phyloP scores from a whole-genome alignment of 768 basidiomycete species.

The Asterophora parasitica region DNA sequence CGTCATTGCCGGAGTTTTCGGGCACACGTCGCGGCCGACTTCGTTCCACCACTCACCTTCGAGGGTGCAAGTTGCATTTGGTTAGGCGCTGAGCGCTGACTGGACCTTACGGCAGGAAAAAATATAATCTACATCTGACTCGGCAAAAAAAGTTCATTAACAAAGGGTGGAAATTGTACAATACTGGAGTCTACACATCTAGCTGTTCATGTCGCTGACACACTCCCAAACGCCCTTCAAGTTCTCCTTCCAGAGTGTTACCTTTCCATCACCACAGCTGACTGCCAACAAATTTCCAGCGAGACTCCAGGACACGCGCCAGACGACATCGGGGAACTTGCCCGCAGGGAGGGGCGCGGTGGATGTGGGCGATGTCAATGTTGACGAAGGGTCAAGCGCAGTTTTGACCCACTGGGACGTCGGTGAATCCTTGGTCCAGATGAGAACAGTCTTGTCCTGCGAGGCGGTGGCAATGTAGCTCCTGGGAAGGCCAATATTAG shows the following conservation, averaged over 20 bases:
- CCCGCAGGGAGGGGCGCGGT: slow-evolving; percentile 49
- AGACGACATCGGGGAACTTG: slow-evolving; percentile 95
- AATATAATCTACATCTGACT: too few relatives aligned
- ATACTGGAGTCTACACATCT: slow-evolving; percentile 14
- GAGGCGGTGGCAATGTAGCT: slow-evolving; percentile 96
- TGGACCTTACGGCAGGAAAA: too few relatives aligned
- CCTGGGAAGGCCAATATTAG: slow-evolving; percentile 91
- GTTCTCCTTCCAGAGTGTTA: slow-evolving; percentile 98
- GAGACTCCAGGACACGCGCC: slow-evolving; percentile 98
- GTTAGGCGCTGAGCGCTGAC: too few relatives aligned
- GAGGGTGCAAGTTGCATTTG: too few relatives aligned
- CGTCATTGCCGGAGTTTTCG: slow-evolving; percentile 2
- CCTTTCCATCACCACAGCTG: slow-evolving; percentile 96
- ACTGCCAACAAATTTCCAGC: slow-evolving; percentile 96
- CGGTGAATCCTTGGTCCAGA: slow-evolving; percentile 86
- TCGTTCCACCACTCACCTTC: too few relatives aligned
- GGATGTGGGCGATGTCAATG: slow-evolving; percentile 40
- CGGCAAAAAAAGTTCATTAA: neutral
- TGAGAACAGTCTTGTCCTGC: slow-evolving; percentile 86
- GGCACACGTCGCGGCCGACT: too few relatives aligned
- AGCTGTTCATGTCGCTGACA: slow-evolving; percentile 92
- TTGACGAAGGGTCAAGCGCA: slow-evolving; percentile 65
- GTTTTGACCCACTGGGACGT: slow-evolving; percentile 76
- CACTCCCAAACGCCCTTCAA: slow-evolving; percentile 95
- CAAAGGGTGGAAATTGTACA: slow-evolving; percentile 3